phyloP scores from a whole-genome alignment of 495 filamentous ascomycete species.

The Hyaloscypha variabilis region DNA sequence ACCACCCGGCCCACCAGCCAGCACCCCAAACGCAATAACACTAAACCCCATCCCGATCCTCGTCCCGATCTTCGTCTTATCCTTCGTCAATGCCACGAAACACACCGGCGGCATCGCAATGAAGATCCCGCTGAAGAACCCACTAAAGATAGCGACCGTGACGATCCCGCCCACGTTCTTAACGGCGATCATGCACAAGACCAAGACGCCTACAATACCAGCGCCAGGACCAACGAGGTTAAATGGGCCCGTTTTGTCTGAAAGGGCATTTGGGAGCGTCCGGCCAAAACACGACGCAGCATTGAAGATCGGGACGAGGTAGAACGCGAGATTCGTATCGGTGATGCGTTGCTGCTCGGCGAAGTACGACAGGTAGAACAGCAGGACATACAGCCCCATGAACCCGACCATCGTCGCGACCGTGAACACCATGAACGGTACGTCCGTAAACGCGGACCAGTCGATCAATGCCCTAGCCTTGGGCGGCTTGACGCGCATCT shows the following conservation, averaged over 20 bases:
- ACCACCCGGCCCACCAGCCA: conserved; percentile 36
- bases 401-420: conserved; percentile 56
- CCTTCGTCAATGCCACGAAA: conserved; percentile 54
- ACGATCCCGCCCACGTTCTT: conserved; percentile 48
- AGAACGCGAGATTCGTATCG: conserved; percentile 54
- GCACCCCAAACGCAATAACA: conserved; percentile 66
- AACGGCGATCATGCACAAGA: conserved; percentile 63
- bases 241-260: conserved; percentile 64
- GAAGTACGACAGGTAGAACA: conserved; percentile 31
- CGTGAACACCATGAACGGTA: conserved; percentile 65
- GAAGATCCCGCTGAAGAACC: conserved; percentile 61
- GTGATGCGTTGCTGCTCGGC: conserved; percentile 50
- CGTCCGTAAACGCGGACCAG: conserved; percentile 64
- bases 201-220: conserved; percentile 49
- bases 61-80: conserved; percentile 67
- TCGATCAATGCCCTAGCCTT: conserved; percentile 66
- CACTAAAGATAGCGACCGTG: conserved; percentile 42
- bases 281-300: conserved; percentile 62
- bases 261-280: conserved; percentile 53
- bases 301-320: conserved; percentile 69
- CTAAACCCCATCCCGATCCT: conserved; percentile 80
- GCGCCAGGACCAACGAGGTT: conserved; percentile 62
- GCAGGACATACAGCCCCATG: conserved; percentile 66
- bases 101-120: conserved; percentile 47
- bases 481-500: conserved; percentile 63